Percentiles rank a stretch among this genome's conserved stretches.
phyloP scores from a whole-genome alignment of 768 basidiomycete genomes.

The Amanita muscaria region DNA sequence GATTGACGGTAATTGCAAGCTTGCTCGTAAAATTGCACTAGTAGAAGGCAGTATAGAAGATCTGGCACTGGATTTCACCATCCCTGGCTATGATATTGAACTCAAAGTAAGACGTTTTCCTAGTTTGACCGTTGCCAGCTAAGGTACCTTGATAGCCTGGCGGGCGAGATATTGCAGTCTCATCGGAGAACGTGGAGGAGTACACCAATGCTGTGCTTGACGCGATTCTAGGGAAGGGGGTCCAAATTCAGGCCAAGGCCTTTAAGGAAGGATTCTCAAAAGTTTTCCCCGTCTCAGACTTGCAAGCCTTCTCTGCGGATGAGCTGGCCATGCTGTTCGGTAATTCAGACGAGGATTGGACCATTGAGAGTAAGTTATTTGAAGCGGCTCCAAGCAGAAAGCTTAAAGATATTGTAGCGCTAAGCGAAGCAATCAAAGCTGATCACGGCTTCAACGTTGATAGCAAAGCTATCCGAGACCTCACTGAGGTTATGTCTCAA shows the following conservation, averaged over 20 bases:
- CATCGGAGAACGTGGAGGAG: constrained; percentile 78
- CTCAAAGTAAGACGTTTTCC: constrained; percentile 49
- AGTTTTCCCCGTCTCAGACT: constrained; percentile 87
- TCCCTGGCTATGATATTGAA: constrained; percentile 94
- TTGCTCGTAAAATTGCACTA: constrained; percentile 46
- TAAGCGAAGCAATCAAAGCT: constrained; percentile 87
- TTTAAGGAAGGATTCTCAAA: constrained; percentile 95
- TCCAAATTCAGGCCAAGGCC: constrained; percentile 71
- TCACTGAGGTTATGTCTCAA: constrained; percentile 79
- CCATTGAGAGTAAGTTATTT: constrained; percentile 63
- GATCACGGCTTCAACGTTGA: constrained; percentile 98
- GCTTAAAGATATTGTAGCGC: constrained; percentile 39
- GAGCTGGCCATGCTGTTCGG: constrained; percentile 96
- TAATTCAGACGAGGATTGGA: constrained; percentile 98
- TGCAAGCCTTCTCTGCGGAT: constrained; percentile 88
- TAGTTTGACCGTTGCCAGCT: background rate
- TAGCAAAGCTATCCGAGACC: constrained; percentile 80
- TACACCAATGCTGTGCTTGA: constrained; percentile 86
- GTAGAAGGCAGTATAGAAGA: constrained; percentile 73
- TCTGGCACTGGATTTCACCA: constrained; percentile 89
- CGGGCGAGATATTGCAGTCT: constrained; percentile 76
- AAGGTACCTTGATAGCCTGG: constrained; percentile 42
- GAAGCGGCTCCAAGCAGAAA: constrained; percentile 3
- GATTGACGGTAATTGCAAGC: constrained; percentile 21
- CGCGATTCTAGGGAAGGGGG: constrained; percentile 77